Evolutionary conservation across 352 stramenopile genomes (phyloP).

Genomic region (Phytophthora vignae): DNA sequence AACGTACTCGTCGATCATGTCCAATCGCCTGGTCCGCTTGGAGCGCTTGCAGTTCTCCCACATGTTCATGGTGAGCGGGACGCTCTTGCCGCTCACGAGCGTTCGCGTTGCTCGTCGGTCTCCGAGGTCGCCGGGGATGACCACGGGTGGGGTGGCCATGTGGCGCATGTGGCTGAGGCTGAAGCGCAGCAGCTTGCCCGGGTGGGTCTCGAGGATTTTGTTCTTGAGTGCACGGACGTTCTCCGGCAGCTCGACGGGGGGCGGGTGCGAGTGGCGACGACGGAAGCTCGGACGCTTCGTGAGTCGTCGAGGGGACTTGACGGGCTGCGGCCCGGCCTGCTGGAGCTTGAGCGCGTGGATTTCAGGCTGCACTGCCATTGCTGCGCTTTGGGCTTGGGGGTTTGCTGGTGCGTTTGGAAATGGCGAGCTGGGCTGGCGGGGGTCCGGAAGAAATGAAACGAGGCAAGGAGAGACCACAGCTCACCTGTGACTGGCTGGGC

Average conservation of each 20-base stretch:
- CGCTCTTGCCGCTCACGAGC: slow-evolving; percentile 54
- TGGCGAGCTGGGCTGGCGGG: slow-evolving; percentile 9
- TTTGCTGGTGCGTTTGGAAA: slow-evolving; percentile 27
- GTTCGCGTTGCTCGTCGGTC: slow-evolving; percentile 38
- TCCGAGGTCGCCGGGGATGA: slow-evolving; percentile 47
- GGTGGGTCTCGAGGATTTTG: slow-evolving; percentile 54
- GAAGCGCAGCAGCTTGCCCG: slow-evolving; percentile 51
- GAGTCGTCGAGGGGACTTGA: slow-evolving; percentile 27
- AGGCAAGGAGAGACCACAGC: slow-evolving; percentile 10
- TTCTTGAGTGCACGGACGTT: slow-evolving; percentile 56
- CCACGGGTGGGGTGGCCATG: slow-evolving; percentile 51
- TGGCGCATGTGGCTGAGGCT: slow-evolving; percentile 58
- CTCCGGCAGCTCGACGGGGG: slow-evolving; percentile 31
- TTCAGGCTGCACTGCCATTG: slow-evolving; percentile 34
- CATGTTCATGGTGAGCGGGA: slow-evolving; percentile 57
- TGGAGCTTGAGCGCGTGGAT: slow-evolving; percentile 28
- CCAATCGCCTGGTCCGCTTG: slow-evolving; percentile 33
- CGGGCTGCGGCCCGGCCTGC: slow-evolving; percentile 12
- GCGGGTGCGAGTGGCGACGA: slow-evolving; percentile 18
- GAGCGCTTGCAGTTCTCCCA: slow-evolving; percentile 55
- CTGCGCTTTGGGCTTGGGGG: slow-evolving; percentile 1
- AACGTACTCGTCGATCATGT: slow-evolving; percentile 58
- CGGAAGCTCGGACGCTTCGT: slow-evolving; percentile 33
- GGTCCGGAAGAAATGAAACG: slow-evolving; percentile 27
- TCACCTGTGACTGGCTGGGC: slow-evolving; percentile 15